Evolutionary conservation across 2,329 filamentous ascomycete genomes (phyloP), one percentile per base, ranked within the genome.

Genomic region (Nectriaceae sp.): DNA sequence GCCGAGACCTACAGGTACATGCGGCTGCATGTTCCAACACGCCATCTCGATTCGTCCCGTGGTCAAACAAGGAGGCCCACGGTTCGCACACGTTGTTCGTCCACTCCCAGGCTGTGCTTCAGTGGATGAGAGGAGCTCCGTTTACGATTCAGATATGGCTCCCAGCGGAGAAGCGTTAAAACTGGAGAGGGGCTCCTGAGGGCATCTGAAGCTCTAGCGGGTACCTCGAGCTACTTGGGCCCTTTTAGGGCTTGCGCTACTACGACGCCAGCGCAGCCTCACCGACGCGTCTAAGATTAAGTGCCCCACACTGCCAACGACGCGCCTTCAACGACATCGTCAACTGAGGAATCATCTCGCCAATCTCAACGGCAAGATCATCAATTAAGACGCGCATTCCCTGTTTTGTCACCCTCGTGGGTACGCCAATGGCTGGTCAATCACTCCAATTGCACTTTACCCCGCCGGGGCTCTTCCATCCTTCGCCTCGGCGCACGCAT

Each of bases 351-450:
- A 31, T 53, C 49, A 42, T 45, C 57, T 62, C 59, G 59, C 59
- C 52, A 54, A 62, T 62, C 59, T 62, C 47, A 49, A 18, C 59
- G 59, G 59, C 59, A 61, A 53, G 59, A 62, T 62, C 57, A 59
- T 44, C 44, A 40, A 41, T 42, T 49, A 50, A 49, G 48, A 54
- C 51, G 38, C 53, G 45, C 53, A 53, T 11, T 42, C 56, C 59
- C 47, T 51, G 44, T 51, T 26, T 31, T 35, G 19, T 38, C 26
- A 21, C 31, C 26, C 16, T 41, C 44, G 20, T 18, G 11, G 21
- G 21, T 24, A 16, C 18, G 35, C 47, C 39, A n/a, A n/a, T n/a
- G n/a, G n/a, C n/a, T n/a, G n/a, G n/a, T n/a, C 4, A 13, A n/a
- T 36, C 8, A 21, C 31, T 49, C 47, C 36, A 19, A 29, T 31